Conservation (phyloP, 2,329 filamentous ascomycete genomes). For the Fulvia fulva region DNA sequence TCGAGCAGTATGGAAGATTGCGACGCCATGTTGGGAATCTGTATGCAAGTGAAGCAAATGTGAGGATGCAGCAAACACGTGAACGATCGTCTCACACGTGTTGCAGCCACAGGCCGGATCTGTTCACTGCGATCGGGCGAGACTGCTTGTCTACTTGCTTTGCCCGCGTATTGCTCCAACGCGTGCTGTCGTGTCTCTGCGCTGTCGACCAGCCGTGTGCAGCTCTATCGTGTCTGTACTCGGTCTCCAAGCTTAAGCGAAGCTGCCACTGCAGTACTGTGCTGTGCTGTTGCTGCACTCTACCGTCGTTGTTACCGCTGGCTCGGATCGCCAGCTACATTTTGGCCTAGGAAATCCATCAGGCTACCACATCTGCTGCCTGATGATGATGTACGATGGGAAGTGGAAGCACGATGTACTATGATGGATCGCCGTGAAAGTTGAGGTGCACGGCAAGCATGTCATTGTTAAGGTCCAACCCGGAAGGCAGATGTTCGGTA, state of each 20-base stretch:
- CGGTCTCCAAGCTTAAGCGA: background rate
- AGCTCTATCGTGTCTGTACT: background rate
- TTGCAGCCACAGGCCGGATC: slow-evolving; percentile 1
- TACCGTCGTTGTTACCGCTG: background rate
- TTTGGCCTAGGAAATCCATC: background rate
- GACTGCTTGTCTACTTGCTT: background rate
- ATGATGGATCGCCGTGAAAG: background rate
- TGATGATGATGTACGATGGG: background rate
- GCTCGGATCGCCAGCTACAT: background rate
- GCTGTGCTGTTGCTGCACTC: background rate
- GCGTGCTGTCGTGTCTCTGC: background rate
- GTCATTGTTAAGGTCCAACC: background rate
- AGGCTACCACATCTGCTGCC: background rate
- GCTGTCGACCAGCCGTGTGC: background rate
- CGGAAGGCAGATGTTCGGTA: background rate
- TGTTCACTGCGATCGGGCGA: background rate
- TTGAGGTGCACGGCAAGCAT: background rate
- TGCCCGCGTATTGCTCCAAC: background rate
- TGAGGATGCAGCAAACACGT: slow-evolving; percentile 4
- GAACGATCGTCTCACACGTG: slow-evolving; percentile 8
- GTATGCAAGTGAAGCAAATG: slow-evolving; percentile 3
- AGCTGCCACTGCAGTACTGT: background rate
- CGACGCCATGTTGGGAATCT: slow-evolving; percentile 4
- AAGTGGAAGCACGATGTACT: background rate
- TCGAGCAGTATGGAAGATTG: background rate